Percentiles rank a stretch among this genome's conserved stretches.
These are phyloP conservation scores for Trametes cubensis DNA, from an alignment of 768 basidiomycete genomes.

Conservation along the genomic window DNA sequence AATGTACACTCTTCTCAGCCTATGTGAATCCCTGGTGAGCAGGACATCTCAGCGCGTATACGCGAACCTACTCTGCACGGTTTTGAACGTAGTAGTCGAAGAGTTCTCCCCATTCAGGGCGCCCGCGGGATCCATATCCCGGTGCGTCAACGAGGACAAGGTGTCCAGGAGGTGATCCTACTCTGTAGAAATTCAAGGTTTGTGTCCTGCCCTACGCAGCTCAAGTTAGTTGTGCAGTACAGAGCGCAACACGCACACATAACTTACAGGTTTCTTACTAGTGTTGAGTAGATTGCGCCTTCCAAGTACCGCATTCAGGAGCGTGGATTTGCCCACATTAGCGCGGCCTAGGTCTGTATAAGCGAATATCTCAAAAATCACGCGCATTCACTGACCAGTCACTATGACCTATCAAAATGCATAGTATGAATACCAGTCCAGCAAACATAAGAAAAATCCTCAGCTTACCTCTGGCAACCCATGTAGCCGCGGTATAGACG, in stretches of 20 bases:
- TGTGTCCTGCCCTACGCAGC: conserved; percentile 65
- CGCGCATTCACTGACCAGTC: conserved; percentile 24
- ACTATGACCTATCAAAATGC: conserved; percentile 28
- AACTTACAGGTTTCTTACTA: conserved; percentile 63
- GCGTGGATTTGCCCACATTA: conserved; percentile 75
- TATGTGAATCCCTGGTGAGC: conserved; percentile 29
- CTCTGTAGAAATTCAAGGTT: conserved; percentile 69
- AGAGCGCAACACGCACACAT: not conserved
- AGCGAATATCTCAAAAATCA: not conserved
- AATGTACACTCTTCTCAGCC: conserved; percentile 71
- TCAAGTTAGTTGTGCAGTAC: not conserved
- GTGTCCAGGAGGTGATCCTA: conserved; percentile 56
- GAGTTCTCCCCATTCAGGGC: conserved; percentile 72
- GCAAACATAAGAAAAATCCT: too few species aligned
- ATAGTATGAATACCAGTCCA: not conserved
- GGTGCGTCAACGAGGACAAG: conserved; percentile 78
- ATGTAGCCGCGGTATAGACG: conserved; percentile 27
- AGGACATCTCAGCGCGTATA: not conserved
- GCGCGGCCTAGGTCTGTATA: conserved; percentile 57
- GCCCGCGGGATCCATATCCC: conserved; percentile 76
- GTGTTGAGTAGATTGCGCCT: conserved; percentile 58
- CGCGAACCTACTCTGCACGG: conserved; percentile 57
- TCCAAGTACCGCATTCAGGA: conserved; percentile 70
- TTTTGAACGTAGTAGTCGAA: conserved; percentile 66
- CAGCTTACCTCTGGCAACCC: conserved; percentile 32